Evolutionary conservation across 768 basidiomycete species (phyloP).

Genomic region (Termitomyces eurrhizus): DNA sequence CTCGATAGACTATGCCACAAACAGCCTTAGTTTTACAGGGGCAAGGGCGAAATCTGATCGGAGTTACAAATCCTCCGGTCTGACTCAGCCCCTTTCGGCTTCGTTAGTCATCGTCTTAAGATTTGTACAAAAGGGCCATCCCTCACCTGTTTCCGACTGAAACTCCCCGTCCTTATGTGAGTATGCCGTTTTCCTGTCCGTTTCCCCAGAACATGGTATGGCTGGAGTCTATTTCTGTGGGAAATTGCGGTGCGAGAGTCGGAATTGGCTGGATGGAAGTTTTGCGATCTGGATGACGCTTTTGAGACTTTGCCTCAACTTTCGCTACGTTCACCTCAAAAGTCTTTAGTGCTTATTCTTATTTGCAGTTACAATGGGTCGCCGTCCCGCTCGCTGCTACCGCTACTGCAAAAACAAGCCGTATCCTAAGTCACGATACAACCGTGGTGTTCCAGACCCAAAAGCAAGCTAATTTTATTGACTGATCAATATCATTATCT

Average conservation of each 20-base stretch:
- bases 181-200: constrained; percentile 9
- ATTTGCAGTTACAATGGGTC: constrained; percentile 64
- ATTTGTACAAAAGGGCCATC: constrained; percentile 15
- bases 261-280: constrained; percentile 11
- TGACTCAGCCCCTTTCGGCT: constrained; percentile 12
- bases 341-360: not conserved
- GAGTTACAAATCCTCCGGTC: not conserved
- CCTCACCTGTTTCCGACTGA: not conserved
- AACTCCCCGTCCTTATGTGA: constrained; percentile 10
- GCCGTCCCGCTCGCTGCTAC: constrained; percentile 97
- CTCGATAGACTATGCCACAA: too few relatives aligned
- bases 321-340: too few relatives aligned
- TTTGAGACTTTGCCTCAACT: not conserved
- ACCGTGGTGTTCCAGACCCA: constrained; percentile 97
- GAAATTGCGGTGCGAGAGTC: not conserved
- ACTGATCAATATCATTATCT: too few relatives aligned
- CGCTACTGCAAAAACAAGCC: constrained; percentile 99
- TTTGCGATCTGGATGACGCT: constrained; percentile 15
- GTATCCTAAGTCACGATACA: constrained; percentile 92
- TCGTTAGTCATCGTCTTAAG: constrained; percentile 15
- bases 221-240: not conserved
- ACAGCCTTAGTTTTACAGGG: too few relatives aligned
- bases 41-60: not conserved
- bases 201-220: not conserved
- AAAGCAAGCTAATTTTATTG: constrained; percentile 49